Conservation (phyloP, 139 green algal genomes). For the Coelastrella sp. region DNA sequence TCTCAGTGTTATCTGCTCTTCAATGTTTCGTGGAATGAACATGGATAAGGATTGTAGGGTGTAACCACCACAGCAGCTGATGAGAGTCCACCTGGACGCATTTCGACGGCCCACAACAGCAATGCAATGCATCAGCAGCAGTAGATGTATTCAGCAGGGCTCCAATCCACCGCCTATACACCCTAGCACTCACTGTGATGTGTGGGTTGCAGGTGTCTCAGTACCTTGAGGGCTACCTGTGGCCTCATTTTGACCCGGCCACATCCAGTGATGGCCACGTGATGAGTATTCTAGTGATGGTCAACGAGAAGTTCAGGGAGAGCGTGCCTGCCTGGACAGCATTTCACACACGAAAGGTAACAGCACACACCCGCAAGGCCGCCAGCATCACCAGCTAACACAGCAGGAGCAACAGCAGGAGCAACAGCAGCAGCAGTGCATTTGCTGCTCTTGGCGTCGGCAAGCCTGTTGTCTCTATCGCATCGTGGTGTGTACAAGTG, state of each 20-base stretch:
- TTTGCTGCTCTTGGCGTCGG: not conserved
- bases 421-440: not conserved
- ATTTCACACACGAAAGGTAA: constrained; percentile 73
- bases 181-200: no score
- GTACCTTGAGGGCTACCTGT: constrained; percentile 97
- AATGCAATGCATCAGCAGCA: not conserved
- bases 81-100: no score
- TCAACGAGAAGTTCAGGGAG: constrained; percentile 97
- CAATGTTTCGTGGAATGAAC: no score
- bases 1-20: no score
- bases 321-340: constrained; percentile 84
- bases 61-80: no score
- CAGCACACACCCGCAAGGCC: no score
- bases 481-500: not conserved
- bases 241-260: constrained; percentile 83
- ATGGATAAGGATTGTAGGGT: no score
- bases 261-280: constrained; percentile 76
- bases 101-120: not conserved
- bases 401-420: no score
- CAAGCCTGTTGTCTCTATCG: not conserved
- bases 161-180: not conserved
- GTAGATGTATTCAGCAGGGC: not conserved
- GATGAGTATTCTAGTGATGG: constrained; percentile 91
- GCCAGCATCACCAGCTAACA: no score
- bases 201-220: constrained; percentile 88